These are phyloP conservation scores for Trichomonascus vanleenenianus DNA, from an alignment of 805 yeast species.

Conservation along the genomic window DNA sequence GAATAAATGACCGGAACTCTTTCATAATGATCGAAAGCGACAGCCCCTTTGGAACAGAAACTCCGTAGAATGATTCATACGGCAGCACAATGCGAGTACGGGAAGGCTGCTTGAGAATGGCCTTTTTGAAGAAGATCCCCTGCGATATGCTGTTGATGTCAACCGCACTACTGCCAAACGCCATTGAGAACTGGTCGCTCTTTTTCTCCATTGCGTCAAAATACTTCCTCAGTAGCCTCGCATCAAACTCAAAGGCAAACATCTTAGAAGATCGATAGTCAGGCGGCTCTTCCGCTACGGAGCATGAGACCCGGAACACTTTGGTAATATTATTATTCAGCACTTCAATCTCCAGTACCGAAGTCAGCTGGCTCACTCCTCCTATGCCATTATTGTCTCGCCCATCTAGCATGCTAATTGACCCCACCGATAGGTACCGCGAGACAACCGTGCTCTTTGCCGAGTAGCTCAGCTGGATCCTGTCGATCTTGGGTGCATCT, in stretches of 20 bases:
- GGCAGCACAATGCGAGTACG: constrained; percentile 11
- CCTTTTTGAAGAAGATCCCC: constrained; percentile 9
- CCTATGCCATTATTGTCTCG: too few relatives aligned
- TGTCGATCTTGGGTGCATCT: constrained; percentile 10
- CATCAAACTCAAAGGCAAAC: constrained; percentile 10
- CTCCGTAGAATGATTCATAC: constrained; percentile 9
- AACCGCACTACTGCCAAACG: constrained; percentile 7
- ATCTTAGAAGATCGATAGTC: too few relatives aligned
- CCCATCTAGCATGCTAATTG: not conserved
- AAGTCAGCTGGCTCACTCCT: too few relatives aligned
- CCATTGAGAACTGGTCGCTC: constrained; percentile 16
- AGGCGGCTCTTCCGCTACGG: too few relatives aligned
- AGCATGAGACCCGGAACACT: too few relatives aligned
- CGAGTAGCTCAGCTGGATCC: constrained; percentile 4
- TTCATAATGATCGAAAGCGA: constrained; percentile 13
- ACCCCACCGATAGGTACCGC: constrained; percentile 10
- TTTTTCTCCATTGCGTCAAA: constrained; percentile 14
- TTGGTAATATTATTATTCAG: too few relatives aligned
- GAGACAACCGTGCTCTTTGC: not conserved
- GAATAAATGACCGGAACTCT: constrained; percentile 14
- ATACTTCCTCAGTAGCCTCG: constrained; percentile 9
- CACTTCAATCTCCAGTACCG: too few relatives aligned
- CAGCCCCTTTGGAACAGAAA: constrained; percentile 6
- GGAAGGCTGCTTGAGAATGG: constrained; percentile 16
- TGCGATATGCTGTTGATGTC: constrained; percentile 12